Conservation (phyloP, 805 yeast species). For the Lipomyces starkeyi region DNA sequence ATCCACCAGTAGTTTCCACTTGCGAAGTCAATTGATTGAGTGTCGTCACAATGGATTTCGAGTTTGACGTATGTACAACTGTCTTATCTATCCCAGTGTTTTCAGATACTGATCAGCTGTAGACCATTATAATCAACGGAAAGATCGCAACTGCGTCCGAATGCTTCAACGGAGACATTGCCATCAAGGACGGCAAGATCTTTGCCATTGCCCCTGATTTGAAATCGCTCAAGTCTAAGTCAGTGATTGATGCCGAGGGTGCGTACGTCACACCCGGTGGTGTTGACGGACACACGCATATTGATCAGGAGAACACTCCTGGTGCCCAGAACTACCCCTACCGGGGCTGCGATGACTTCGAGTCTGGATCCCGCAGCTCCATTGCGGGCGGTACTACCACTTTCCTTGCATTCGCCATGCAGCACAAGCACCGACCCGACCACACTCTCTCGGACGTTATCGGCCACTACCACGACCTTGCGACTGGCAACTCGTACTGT, state of each 20-base stretch:
- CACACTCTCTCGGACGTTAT: conserved; percentile 44
- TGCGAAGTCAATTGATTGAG: background rate
- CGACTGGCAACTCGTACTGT: conserved; percentile 49
- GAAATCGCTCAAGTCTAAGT: conserved; percentile 30
- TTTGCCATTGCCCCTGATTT: conserved; percentile 46
- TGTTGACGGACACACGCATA: conserved; percentile 58
- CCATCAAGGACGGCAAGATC: conserved; percentile 51
- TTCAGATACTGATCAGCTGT: background rate
- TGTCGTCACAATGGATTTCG: background rate
- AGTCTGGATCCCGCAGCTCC: conserved; percentile 54
- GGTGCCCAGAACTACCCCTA: conserved; percentile 40
- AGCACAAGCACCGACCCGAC: conserved; percentile 47
- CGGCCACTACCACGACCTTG: conserved; percentile 46
- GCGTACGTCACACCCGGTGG: conserved; percentile 60
- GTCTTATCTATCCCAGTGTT: background rate
- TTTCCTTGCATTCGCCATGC: conserved; percentile 56
- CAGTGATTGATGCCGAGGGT: conserved; percentile 55
- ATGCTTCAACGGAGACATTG: conserved; percentile 46
- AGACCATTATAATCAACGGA: conserved; percentile 41
- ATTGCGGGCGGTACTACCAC: conserved; percentile 62
- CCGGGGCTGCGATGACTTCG: conserved; percentile 52
- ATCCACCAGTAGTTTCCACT: background rate
- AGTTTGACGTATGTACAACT: background rate
- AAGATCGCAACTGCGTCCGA: conserved; percentile 44
- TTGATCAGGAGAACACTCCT: conserved; percentile 53